Percentiles rank a stretch among this genome's conserved stretches.
phyloP scores from a whole-genome alignment of 2,329 filamentous ascomycete genomes.

The Clarireedia homoeocarpa region DNA sequence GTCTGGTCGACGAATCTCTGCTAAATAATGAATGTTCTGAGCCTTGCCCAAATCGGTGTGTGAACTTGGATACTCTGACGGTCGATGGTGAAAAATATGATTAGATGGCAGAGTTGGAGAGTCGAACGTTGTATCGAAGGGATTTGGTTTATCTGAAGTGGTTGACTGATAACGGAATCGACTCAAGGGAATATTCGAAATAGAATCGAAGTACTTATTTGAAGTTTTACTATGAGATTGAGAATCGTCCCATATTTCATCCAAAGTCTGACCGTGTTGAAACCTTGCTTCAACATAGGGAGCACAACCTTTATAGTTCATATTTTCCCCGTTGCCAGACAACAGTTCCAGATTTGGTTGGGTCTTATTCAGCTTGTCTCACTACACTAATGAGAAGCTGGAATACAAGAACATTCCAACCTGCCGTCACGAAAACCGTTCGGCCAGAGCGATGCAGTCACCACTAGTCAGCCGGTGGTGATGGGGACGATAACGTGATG shows the following conservation, averaged over 20 bases:
- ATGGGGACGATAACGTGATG: neutral
- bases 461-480: neutral
- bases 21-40: neutral
- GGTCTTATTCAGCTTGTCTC: constrained; percentile 2
- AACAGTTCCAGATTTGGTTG: neutral
- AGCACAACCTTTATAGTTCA: constrained; percentile 7
- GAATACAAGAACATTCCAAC: neutral
- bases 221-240: neutral
- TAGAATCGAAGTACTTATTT: neutral
- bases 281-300: constrained; percentile 5
- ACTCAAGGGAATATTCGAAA: constrained; percentile 4
- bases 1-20: neutral
- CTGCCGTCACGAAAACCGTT: neutral
- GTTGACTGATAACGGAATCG: constrained; percentile 1
- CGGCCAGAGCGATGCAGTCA: too few species aligned
- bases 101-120: neutral
- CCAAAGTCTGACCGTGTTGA: neutral
- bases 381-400: neutral
- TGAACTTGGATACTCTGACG: neutral
- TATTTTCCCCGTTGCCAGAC: neutral
- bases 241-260: constrained; percentile 1
- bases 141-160: neutral
- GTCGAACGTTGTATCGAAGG: neutral
- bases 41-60: neutral
- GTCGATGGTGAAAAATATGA: neutral